phyloP scores from a whole-genome alignment of 768 basidiomycete species.

The Asterophora parasitica region DNA sequence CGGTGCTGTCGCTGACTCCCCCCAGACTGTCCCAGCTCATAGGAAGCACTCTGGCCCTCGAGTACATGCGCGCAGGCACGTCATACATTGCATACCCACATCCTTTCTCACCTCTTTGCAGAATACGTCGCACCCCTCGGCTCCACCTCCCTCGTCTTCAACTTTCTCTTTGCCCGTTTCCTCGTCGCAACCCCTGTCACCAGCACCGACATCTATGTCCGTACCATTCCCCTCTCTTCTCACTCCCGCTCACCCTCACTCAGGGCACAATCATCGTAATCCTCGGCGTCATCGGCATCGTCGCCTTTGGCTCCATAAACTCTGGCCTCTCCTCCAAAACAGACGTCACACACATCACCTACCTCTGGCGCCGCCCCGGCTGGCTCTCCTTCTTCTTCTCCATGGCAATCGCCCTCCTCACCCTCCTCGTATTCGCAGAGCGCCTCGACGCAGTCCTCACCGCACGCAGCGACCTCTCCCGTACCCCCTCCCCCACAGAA shows the following conservation, averaged over 20 bases:
- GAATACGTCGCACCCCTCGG: constrained; percentile 97
- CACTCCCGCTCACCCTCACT: background rate
- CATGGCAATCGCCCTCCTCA: constrained; percentile 64
- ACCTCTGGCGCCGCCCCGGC: constrained; percentile 78
- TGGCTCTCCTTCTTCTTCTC: constrained; percentile 91
- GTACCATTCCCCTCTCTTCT: constrained; percentile 18
- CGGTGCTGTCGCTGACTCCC: constrained; percentile 5
- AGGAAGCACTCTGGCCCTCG: constrained; percentile 80
- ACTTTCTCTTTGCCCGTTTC: constrained; percentile 91
- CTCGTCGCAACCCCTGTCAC: constrained; percentile 85
- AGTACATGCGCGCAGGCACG: constrained; percentile 82
- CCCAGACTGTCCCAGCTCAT: constrained; percentile 76
- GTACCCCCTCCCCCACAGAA: constrained; percentile 41
- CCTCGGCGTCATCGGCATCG: constrained; percentile 81
- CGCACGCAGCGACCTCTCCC: constrained; percentile 64
- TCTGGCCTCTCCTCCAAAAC: constrained; percentile 73
- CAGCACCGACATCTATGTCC: constrained; percentile 74
- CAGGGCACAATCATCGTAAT: constrained; percentile 83
- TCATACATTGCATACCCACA: constrained; percentile 3
- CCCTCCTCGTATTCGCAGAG: constrained; percentile 62
- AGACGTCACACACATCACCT: constrained; percentile 68
- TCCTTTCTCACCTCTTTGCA: constrained; percentile 19
- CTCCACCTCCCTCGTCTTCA: constrained; percentile 91
- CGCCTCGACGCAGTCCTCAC: constrained; percentile 72
- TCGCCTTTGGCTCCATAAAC: constrained; percentile 82